phyloP scores from a whole-genome alignment of 306 rosid species.

The Trifolium fragiferum region DNA sequence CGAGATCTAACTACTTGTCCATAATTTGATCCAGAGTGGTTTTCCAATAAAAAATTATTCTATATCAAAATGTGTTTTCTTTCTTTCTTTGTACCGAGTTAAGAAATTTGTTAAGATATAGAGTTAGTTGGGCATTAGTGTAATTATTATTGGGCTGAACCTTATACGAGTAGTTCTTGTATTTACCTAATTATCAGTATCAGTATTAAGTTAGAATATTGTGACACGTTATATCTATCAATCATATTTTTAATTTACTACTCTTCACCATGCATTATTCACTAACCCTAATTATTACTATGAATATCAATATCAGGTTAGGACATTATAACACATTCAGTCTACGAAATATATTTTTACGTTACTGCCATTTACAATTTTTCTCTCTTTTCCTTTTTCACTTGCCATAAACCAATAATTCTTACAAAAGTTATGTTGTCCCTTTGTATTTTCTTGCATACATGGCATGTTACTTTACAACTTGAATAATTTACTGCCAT shows the following conservation, averaged over 20 bases:
- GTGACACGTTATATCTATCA: not conserved
- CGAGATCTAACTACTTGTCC: conserved; percentile 6
- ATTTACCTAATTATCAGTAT: conserved; percentile 15
- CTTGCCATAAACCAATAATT: not conserved
- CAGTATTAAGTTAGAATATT: not conserved
- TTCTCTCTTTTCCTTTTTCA: conserved; percentile 22
- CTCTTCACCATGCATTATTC: not conserved
- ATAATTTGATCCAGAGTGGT: conserved; percentile 8
- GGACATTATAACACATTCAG: not conserved
- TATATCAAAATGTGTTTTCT: conserved; percentile 16
- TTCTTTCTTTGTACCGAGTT: not conserved
- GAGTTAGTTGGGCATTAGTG: not conserved
- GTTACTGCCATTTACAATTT: not conserved
- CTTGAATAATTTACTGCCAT: no score
- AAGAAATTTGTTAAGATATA: conserved; percentile 26
- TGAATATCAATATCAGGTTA: conserved; percentile 8
- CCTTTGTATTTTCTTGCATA: conserved; percentile 27
- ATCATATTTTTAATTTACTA: conserved; percentile 19
- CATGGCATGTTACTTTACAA: conserved; percentile 20
- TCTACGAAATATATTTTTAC: not conserved
- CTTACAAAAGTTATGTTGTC: conserved; percentile 20
- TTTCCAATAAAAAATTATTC: not conserved
- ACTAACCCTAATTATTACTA: conserved; percentile 3
- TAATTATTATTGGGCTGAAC: conserved; percentile 10
- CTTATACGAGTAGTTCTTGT: conserved; percentile 14